Conservation (phyloP, 2,329 filamentous ascomycete genomes). For the Sphaceloma murrayae region DNA sequence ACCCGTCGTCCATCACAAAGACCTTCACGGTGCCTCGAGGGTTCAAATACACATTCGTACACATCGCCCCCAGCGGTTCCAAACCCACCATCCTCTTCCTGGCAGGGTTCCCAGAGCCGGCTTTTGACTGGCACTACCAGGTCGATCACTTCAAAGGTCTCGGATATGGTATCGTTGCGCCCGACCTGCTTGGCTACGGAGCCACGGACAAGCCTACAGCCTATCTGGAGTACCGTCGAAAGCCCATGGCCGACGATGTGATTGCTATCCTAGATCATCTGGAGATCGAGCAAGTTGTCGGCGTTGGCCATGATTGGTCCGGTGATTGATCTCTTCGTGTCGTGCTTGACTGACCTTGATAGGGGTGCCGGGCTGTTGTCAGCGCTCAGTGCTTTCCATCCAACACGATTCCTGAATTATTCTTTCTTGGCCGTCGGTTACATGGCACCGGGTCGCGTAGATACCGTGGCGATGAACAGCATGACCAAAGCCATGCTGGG, state of each 20-base stretch:
- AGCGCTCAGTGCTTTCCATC: slow-evolving; percentile 36
- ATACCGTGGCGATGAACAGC: slow-evolving; percentile 31
- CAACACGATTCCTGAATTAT: slow-evolving; percentile 34
- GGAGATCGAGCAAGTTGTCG: slow-evolving; percentile 30
- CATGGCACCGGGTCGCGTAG: slow-evolving; percentile 26
- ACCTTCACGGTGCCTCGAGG: slow-evolving; percentile 6
- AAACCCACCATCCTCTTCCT: slow-evolving; percentile 32
- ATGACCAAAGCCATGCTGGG: slow-evolving; percentile 30
- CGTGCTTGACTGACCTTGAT: neutral
- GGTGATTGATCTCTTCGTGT: neutral
- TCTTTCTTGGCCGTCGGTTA: slow-evolving; percentile 38
- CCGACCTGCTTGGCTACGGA: slow-evolving; percentile 33
- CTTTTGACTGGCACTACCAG: slow-evolving; percentile 37
- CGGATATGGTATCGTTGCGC: slow-evolving; percentile 33
- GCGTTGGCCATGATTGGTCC: slow-evolving; percentile 43
- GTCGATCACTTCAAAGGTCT: slow-evolving; percentile 33
- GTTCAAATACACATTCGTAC: slow-evolving; percentile 6
- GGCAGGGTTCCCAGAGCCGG: slow-evolving; percentile 44
- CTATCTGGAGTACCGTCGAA: slow-evolving; percentile 30
- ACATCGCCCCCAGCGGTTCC: neutral
- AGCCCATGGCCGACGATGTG: slow-evolving; percentile 33
- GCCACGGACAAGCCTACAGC: slow-evolving; percentile 35
- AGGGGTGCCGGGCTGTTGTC: slow-evolving; percentile 33
- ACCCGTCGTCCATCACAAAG: slow-evolving; percentile 3
- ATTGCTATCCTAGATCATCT: slow-evolving; percentile 36